Conservation (phyloP, 2,329 filamentous ascomycete species). For the Pseudophaeomoniella oleicola region DNA sequence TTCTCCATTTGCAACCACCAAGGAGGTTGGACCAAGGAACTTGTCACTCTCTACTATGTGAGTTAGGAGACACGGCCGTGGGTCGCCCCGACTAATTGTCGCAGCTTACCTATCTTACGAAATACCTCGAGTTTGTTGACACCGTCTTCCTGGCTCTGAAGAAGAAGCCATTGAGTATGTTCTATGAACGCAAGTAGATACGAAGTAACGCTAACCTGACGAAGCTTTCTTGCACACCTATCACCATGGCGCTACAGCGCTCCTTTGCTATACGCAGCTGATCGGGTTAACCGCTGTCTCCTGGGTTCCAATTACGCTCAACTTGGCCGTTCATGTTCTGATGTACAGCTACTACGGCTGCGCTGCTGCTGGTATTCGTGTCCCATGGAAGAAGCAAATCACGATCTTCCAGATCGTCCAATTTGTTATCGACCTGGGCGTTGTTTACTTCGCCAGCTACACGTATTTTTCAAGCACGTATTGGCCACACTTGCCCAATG, state of each 20-base stretch:
- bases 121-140: conserved; percentile 90
- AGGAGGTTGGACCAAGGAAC: conserved; percentile 85
- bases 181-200: too few species aligned
- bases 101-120: conserved; percentile 94
- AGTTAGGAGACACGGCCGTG: too few species aligned
- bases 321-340: conserved; percentile 87
- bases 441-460: conserved; percentile 98
- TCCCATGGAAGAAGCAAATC: conserved; percentile 99
- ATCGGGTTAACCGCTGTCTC: conserved; percentile 85
- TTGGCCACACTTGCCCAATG: conserved; percentile 71
- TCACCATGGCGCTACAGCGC: conserved; percentile 91
- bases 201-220: background rate
- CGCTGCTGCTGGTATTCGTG: conserved; percentile 82
- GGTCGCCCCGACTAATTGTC: conserved; percentile 3
- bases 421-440: conserved; percentile 92
- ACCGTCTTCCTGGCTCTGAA: conserved; percentile 96
- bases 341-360: conserved; percentile 99
- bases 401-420: conserved; percentile 94
- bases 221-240: conserved; percentile 91
- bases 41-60: conserved; percentile 95
- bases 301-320: conserved; percentile 87
- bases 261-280: conserved; percentile 95
- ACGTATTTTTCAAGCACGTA: conserved; percentile 93
- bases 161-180: conserved; percentile 89
- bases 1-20: conserved; percentile 62